Evolutionary conservation across 768 basidiomycete genomes (phyloP), one percentile per base, ranked within the genome.

Genomic region (Lactarius sp.): DNA sequence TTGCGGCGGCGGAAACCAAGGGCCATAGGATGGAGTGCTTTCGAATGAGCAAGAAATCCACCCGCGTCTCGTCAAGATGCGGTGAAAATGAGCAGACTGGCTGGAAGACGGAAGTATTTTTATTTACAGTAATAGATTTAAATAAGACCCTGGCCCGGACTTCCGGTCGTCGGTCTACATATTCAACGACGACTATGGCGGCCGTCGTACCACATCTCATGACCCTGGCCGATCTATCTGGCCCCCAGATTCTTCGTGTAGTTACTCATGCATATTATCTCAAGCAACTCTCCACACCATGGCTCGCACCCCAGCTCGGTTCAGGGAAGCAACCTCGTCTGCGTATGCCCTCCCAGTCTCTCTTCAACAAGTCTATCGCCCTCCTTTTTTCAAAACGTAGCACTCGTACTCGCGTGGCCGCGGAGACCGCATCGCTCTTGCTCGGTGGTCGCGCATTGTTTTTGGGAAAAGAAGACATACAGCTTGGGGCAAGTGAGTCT

Each of bases 401-500:
- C 70, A 98, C 96, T 0, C 84, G 96, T 50, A 99, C 97, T 0
- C 84, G 97, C 13, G 75, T 98, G 7, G 82, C 93, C 2, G 87
- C 89, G 8, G 96, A 99, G 77, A 95, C 93, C 0, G 84, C 91
- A 31, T 76, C 89, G 0, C 71, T 79, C 1, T 75, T 93, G 13
- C 82, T 99, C 0, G 96, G 96, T 20, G 97, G 94, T 5, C 85
- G 86, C 8, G 86, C 96, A 0, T 81, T 98, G 69, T 99, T 98
- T 74, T 79, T 98, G 8, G 94, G 95, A 2, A 77, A 76, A 52
- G 87, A 89, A 2, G 97, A 98, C 72, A 95, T 98, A 59, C 97
- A 99, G 69, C 79, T 99, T 22, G 96, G 96, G 52, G 94, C 98
- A 49, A 99, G 97, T 74, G 97, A 99, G 81, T 84, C 79, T 34